Evolutionary conservation across 2,329 filamentous ascomycete species (phyloP).

Genomic region (Neocatenulostroma microsporum): DNA sequence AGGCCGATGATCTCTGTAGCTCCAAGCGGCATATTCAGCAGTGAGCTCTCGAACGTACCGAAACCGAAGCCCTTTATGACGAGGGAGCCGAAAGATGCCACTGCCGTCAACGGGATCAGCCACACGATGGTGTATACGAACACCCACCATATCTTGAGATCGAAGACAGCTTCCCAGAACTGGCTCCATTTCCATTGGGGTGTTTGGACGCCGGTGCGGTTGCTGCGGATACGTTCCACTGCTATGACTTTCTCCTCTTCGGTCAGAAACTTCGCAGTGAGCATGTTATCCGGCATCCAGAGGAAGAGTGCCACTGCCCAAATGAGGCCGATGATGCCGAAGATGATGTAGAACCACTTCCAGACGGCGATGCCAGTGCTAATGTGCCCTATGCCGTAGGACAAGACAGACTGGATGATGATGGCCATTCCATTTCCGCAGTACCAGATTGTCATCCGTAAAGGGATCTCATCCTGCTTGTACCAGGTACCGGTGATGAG

Average conservation of each 20-base stretch:
- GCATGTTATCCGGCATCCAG: conserved; percentile 40
- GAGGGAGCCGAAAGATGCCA: no score
- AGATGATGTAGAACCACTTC: conserved; percentile 40
- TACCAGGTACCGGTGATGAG: no score
- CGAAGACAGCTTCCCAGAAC: conserved; percentile 42
- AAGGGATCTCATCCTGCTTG: conserved; percentile 35
- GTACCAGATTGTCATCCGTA: conserved; percentile 48
- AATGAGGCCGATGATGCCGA: neutral
- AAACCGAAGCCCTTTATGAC: no score
- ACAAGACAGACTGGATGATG: conserved; percentile 52
- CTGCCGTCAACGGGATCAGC: conserved; percentile 49
- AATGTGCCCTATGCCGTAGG: conserved; percentile 53
- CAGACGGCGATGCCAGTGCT: conserved; percentile 42
- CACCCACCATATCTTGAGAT: conserved; percentile 54
- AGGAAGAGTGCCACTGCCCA: conserved; percentile 9
- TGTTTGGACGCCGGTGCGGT: conserved; percentile 48
- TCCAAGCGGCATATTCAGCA: no score
- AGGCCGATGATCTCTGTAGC: no score
- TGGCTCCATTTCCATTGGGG: conserved; percentile 49
- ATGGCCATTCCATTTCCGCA: conserved; percentile 46
- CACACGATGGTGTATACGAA: conserved; percentile 48
- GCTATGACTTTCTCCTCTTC: conserved; percentile 36
- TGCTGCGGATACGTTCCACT: conserved; percentile 45
- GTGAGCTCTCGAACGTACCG: no score
- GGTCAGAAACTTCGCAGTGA: conserved; percentile 38